Evolutionary conservation across 805 yeast species (phyloP), one percentile per base, ranked within the genome.

Genomic region (Teunomyces aglyptinius): DNA sequence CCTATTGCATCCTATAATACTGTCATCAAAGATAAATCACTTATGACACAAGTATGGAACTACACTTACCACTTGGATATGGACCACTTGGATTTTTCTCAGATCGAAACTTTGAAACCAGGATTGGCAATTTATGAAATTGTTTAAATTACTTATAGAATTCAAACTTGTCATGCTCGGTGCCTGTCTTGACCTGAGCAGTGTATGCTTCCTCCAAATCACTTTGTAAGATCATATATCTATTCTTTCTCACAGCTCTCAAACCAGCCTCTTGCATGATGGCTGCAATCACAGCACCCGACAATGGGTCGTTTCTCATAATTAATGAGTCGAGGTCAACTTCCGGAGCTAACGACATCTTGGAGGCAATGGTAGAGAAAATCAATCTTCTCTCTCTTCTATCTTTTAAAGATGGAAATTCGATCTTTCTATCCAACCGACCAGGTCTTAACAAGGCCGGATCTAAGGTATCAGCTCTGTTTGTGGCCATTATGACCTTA

Each of bases 261-360:
- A 94, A 79, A 56, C 99, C 99, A 24, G 99, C 99, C 72, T 95
- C 99, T 78, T 94, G 99, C 99, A 94, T 94, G 57, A 94, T 92
- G 13, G 99, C 99, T 12, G 99, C 98, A 63, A 94, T 94, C 47
- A 92, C 81, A 10, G 96, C 99, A 63, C 99, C 99, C 31, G 97
- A 89, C 49, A 95, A 75, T 34, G 99, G 96, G 65, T 94, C 99
- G 64, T 94, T 94, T 68, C 99, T 86, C 58, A 90, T 82, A 57
- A 94, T 92, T 58, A 94, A 79, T 18, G 97, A 86, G 70, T 95
- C 99, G 58, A 94, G 78, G 66, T 94, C 99, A 44, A 83, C 96
- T 70, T 94, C 99, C 20, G 99, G 99, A 3, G 99, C 96, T 55
- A 94, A 77, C 6, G 97, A 86, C 99, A 94, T 94, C 63, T 86